Base-by-base conservation (phyloP, 2,329 filamentous ascomycete genomes). In the Nigrograna mackinnonii region DNA sequence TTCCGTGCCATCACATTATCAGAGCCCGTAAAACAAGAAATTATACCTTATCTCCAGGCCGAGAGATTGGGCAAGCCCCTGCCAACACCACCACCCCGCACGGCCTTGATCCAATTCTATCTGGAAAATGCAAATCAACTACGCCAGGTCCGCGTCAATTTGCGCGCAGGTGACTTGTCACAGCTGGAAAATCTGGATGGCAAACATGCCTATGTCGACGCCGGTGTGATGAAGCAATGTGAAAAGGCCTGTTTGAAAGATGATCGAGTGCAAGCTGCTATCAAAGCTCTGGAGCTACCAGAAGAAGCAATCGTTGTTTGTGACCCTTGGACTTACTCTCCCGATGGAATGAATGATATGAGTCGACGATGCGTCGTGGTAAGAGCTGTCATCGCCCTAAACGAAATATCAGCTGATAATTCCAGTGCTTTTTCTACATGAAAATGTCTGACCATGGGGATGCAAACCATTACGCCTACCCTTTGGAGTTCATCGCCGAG, bases 401-500 rank as follows among this genome's bases (percentile, higher is more conserved):
- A n/a, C 24, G 24, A 9, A 9, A n/a, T 28, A 28, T 18, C 19
- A 6, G 7, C 20, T 13, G 36, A 18, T 14, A 14, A 6, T 2
- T 21, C 19, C 12, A 69, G 65, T 71, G 67, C 44, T 71, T 61
- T 56, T 66, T 69, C 34, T 69, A 69, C 39, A 55, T 67, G 41
- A 67, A 69, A 42, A 66, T 30, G 54, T 40, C 65, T 0, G 58
- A 69, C 0, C 66, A 77, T 22, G 55, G 60, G 0, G 77, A 81
- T 42, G 72, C 77, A 24, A 82, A 83, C 51, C 75, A 78, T 58
- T 82, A 82, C 51, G 79, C 79, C 4, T 81, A 81, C 41, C 79
- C 79, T 0, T 67, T 82, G 7, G 74, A 80, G 40, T 67, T 82
- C 17, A 74, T 71, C 34, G 74, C 76, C 6, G 77, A 81, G 52